phyloP scores from a whole-genome alignment of 2,329 filamentous ascomycete genomes.

The Alternaria triticimaculans region DNA sequence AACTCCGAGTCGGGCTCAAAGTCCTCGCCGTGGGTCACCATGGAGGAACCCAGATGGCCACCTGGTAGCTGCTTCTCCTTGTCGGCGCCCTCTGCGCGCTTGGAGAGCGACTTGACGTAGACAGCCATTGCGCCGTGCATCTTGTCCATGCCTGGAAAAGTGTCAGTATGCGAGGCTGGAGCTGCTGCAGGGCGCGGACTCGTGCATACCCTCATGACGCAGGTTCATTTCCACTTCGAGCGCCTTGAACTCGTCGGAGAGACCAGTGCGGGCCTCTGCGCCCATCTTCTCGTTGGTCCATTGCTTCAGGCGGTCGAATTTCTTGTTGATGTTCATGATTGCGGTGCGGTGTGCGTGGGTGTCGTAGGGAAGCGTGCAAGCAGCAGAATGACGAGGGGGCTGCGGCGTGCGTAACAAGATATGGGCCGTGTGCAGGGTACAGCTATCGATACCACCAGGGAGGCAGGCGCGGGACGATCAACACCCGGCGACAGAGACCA shows the following conservation, averaged over 20 bases:
- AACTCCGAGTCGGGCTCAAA: constrained; percentile 92
- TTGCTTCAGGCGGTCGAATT: constrained; percentile 94
- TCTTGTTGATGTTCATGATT: constrained; percentile 75
- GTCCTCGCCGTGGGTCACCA: constrained; percentile 90
- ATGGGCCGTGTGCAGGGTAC: constrained; percentile 22
- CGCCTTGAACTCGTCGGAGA: constrained; percentile 89
- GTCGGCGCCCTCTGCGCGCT: constrained; percentile 83
- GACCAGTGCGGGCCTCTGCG: constrained; percentile 82
- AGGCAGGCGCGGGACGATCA: constrained; percentile 21
- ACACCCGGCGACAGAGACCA: not conserved
- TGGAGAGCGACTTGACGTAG: constrained; percentile 88
- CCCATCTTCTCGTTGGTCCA: constrained; percentile 98
- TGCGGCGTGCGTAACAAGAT: constrained; percentile 18
- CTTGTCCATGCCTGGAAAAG: constrained; percentile 77
- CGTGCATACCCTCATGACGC: constrained; percentile 76
- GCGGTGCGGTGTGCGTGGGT: constrained; percentile 14
- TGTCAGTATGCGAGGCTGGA: constrained; percentile 8
- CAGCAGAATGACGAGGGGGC: constrained; percentile 18
- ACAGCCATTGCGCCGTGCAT: constrained; percentile 84
- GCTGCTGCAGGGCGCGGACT: constrained; percentile 10
- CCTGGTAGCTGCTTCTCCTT: constrained; percentile 85
- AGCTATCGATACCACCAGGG: constrained; percentile 24
- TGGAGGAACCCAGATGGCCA: constrained; percentile 79
- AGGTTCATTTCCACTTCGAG: constrained; percentile 90
- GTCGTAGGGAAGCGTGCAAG: not conserved